These are phyloP conservation scores for Sisymbrium irio DNA, from an alignment of 345 rosid genomes.

Conservation along the genomic window DNA sequence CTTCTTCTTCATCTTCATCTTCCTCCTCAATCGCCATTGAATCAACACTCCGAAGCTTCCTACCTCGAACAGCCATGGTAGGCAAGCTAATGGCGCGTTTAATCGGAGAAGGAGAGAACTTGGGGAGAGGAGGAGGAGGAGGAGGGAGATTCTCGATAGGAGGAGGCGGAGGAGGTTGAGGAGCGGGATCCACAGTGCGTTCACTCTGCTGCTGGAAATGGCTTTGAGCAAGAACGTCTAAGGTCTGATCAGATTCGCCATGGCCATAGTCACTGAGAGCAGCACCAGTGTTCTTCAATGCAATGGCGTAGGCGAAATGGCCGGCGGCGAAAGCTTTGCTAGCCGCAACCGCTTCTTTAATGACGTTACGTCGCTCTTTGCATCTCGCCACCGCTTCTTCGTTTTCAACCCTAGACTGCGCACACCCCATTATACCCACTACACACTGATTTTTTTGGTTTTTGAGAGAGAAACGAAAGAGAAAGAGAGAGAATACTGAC, in stretches of 20 bases:
- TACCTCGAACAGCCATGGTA: constrained; percentile 30
- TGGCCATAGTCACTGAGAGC: constrained; percentile 87
- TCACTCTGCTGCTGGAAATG: constrained; percentile 25
- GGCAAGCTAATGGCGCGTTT: constrained; percentile 76
- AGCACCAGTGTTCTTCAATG: constrained; percentile 84
- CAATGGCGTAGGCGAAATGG: constrained; percentile 67
- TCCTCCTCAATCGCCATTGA: constrained; percentile 51
- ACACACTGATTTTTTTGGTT: neutral
- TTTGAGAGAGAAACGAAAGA: neutral
- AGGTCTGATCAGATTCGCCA: constrained; percentile 57
- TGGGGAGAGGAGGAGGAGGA: constrained; percentile 82
- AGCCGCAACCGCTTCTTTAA: constrained; percentile 86
- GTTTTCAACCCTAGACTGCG: constrained; percentile 83
- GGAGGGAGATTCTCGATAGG: constrained; percentile 63
- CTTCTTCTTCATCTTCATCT: constrained; percentile 47
- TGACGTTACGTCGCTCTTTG: constrained; percentile 65
- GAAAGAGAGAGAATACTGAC: neutral
- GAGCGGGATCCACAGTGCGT: constrained; percentile 39
- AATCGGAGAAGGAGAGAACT: constrained; percentile 78
- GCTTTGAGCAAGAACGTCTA: constrained; percentile 29
- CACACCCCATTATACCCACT: constrained; percentile 60
- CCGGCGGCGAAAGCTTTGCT: constrained; percentile 82
- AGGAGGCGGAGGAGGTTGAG: constrained; percentile 57
- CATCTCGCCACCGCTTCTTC: constrained; percentile 86
- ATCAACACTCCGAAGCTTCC: constrained; percentile 41